Evolutionary conservation across 495 filamentous ascomycete species (phyloP), one percentile per base, ranked within the genome.

Genomic region (Cercophora sp.): DNA sequence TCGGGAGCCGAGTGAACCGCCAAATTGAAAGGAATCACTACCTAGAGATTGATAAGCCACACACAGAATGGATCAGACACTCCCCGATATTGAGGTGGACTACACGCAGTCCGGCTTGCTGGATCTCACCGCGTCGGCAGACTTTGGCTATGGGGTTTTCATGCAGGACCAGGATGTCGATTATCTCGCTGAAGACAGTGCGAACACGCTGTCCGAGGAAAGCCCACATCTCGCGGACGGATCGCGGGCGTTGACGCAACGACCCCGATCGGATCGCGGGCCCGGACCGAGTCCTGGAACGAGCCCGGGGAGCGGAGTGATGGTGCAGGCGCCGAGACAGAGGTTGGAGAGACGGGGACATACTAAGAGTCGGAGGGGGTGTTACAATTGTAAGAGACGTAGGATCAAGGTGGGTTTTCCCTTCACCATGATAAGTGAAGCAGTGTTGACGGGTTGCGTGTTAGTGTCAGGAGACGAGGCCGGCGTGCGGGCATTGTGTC

Each of bases 301-400:
- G 15, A 41, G 37, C 37, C 37, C 40, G 8, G 40, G 26, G n/a
- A 31, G 35, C 16, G 18, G 35, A 2, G 20, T 18, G 2, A 29
- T 16, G 4, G 19, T 29, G 8, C 26, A 26, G 5, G 32, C 26
- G 2, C 55, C 52, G 13, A 70, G 55, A 46, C 66, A 61, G 27
- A 62, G 67, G 36, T 47, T 71, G n/a, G 72, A 77, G 59, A 57
- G 74, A 32, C 46, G 70, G 27, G 75, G 76, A 0, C 82, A 85
- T 51, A 84, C 75, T 1, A 86, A 86, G 61, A 83, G 79, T 23
- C 68, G 83, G 2, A 64, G 74, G n/a, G 83, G 82, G 1, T 86
- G 83, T 58, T 81, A 76, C 53, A 81, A 82, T 64, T 86, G 83
- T 72, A 86, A 86, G 62, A 66, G 73, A 35, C 68, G 81, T 8